These are phyloP conservation scores for Coelastrella sp. DNA, from an alignment of 139 green algal species.

Conservation along the genomic window DNA sequence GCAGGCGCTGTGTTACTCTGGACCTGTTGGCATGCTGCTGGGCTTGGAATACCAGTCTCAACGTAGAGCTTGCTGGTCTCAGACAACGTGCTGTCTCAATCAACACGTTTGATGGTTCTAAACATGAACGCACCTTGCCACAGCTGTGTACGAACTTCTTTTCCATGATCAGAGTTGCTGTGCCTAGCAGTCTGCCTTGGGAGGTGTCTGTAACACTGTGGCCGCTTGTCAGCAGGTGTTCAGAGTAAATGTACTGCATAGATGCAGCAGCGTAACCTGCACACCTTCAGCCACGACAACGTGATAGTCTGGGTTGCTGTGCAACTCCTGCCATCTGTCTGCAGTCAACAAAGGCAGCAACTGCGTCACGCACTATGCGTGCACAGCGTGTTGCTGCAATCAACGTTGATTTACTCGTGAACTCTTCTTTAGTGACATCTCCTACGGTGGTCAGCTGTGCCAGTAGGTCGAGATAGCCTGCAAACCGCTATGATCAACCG, in stretches of 20 bases:
- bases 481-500: too few species aligned
- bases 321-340: constrained; percentile 42
- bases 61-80: neutral
- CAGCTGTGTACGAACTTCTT: constrained; percentile 91
- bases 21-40: too few species aligned
- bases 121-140: constrained; percentile 77
- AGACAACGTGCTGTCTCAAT: neutral
- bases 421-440: constrained; percentile 64
- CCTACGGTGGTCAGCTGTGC: constrained; percentile 85
- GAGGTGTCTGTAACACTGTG: constrained; percentile 48
- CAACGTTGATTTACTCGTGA: constrained; percentile 57
- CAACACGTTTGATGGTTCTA: neutral
- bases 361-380: too few species aligned
- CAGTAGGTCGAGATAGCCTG: constrained; percentile 85
- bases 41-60: too few species aligned
- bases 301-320: constrained; percentile 59
- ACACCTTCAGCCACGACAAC: constrained; percentile 74
- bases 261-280: too few species aligned
- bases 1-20: too few species aligned
- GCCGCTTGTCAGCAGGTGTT: neutral
- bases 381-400: neutral
- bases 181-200: constrained; percentile 70
- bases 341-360: too few species aligned
- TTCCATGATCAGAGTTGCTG: constrained; percentile 85
- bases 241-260: neutral